Conservation (phyloP, 2,329 filamentous ascomycete species). For the Stagonosporopsis cucurbitacearum region DNA sequence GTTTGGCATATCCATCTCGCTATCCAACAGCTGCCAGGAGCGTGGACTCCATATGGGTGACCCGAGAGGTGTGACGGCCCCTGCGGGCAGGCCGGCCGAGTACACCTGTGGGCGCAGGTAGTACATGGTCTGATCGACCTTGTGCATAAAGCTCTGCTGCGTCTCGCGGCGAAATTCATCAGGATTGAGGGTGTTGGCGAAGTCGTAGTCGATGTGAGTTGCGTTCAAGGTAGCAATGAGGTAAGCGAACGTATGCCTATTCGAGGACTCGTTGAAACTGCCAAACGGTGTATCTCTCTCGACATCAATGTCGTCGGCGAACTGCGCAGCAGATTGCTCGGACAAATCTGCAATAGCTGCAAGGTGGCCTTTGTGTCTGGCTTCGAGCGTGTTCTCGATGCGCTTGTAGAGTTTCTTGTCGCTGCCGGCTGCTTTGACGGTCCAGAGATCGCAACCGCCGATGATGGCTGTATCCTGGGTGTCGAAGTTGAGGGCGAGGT, state of each 20-base stretch:
- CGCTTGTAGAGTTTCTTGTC: conserved; percentile 98
- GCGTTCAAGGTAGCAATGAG: conserved; percentile 96
- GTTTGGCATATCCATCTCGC: conserved; percentile 89
- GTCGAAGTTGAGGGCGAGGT: conserved; percentile 92
- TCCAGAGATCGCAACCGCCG: conserved; percentile 95
- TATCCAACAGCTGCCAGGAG: conserved; percentile 92
- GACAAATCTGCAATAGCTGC: conserved; percentile 87
- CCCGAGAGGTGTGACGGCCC: conserved; percentile 56
- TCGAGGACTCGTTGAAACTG: conserved; percentile 83
- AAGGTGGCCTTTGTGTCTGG: conserved; percentile 86
- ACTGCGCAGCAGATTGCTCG: conserved; percentile 76
- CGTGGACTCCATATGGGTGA: conserved; percentile 80
- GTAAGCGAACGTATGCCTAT: conserved; percentile 92
- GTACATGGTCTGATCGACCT: conserved; percentile 82
- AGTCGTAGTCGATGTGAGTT: conserved; percentile 95
- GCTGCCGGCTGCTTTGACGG: conserved; percentile 90
- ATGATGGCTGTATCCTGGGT: conserved; percentile 91
- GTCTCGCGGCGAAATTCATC: conserved; percentile 88
- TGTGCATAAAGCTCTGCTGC: conserved; percentile 81
- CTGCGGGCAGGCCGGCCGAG: conserved; percentile 50
- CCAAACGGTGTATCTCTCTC: conserved; percentile 92
- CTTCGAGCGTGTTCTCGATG: conserved; percentile 89
- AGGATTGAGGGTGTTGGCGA: conserved; percentile 88
- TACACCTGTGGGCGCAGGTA: conserved; percentile 74
- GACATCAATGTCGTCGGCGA: conserved; percentile 72